Percentiles rank a stretch among this genome's conserved stretches.
phyloP scores from a whole-genome alignment of 768 basidiomycete species.

The Suillus paluster region DNA sequence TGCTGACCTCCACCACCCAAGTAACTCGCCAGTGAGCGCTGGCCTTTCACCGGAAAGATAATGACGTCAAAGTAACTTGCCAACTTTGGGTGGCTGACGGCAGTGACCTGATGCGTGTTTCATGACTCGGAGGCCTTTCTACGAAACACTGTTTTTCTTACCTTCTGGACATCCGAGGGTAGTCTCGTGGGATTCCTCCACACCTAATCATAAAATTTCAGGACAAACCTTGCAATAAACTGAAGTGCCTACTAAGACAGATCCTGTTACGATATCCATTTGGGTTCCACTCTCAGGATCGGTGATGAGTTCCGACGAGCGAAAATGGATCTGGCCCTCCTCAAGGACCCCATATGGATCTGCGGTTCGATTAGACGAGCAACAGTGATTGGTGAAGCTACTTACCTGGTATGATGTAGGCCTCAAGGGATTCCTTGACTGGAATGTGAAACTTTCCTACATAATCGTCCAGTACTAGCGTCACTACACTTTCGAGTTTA shows the following conservation, averaged over 20 bases:
- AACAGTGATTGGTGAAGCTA: not conserved
- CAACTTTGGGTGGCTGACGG: constrained; percentile 55
- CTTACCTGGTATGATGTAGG: constrained; percentile 72
- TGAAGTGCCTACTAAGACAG: constrained; percentile 57
- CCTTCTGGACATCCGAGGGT: constrained; percentile 75
- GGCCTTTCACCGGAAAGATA: constrained; percentile 56
- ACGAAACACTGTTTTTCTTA: constrained; percentile 21
- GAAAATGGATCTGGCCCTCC: constrained; percentile 66
- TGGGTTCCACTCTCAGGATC: constrained; percentile 38
- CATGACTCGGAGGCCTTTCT: not conserved
- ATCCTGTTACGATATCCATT: constrained; percentile 54
- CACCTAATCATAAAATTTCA: constrained; percentile 25
- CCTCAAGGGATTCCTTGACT: constrained; percentile 54
- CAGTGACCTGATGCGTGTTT: constrained; percentile 50
- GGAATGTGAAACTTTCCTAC: constrained; percentile 65
- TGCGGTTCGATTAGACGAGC: constrained; percentile 26
- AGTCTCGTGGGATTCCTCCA: constrained; percentile 73
- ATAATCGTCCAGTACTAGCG: constrained; percentile 45
- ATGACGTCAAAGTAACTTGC: constrained; percentile 62
- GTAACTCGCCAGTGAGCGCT: constrained; percentile 61
- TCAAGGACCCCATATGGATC: constrained; percentile 69
- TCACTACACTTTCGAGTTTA: constrained; percentile 53
- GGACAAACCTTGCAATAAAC: not conserved
- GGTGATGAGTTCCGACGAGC: constrained; percentile 37
- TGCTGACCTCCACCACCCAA: constrained; percentile 75